These are phyloP conservation scores for Suhomyces tanzawaensis DNA, from an alignment of 805 yeast species.

Conservation along the genomic window DNA sequence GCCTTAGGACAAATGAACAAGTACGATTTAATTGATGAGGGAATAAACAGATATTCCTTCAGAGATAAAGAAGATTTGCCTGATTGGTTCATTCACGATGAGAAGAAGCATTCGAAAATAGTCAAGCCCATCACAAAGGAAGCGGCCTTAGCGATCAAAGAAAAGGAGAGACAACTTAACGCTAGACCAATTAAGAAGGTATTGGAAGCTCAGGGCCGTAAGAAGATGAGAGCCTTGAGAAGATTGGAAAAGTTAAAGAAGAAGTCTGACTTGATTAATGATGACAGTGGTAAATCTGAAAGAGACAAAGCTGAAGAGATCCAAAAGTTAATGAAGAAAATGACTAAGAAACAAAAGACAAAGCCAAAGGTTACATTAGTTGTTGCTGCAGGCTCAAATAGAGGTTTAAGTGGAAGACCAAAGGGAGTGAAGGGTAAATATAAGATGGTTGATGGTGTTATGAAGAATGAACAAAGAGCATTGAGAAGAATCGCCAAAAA, in stretches of 20 bases:
- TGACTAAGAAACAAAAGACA: slow-evolving; percentile 64
- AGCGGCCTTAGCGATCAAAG: slow-evolving; percentile 44
- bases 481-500: slow-evolving; percentile 86
- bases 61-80: slow-evolving; percentile 90
- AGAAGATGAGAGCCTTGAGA: slow-evolving; percentile 86
- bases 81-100: slow-evolving; percentile 97
- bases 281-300: slow-evolving; percentile 83
- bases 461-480: slow-evolving; percentile 97
- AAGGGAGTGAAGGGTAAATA: slow-evolving; percentile 95
- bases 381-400: slow-evolving; percentile 81
- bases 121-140: slow-evolving; percentile 94
- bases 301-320: slow-evolving; percentile 94
- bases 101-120: slow-evolving; percentile 78
- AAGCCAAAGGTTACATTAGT: slow-evolving; percentile 87
- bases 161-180: slow-evolving; percentile 59
- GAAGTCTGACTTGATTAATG: slow-evolving; percentile 89
- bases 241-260: slow-evolving; percentile 85
- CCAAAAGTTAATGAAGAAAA: slow-evolving; percentile 75
- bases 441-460: slow-evolving; percentile 98
- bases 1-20: slow-evolving; percentile 86
- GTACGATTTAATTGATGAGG: slow-evolving; percentile 86
- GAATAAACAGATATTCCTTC: slow-evolving; percentile 88
- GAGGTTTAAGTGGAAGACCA: slow-evolving; percentile 91
- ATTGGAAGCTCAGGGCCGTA: slow-evolving; percentile 95
- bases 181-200: slow-evolving; percentile 99